A percentile compares a stretch with the other conserved stretches of the same genome.
phyloP scores from a whole-genome alignment of 1,139 yeast species.

The Suhomyces bokatorum region DNA sequence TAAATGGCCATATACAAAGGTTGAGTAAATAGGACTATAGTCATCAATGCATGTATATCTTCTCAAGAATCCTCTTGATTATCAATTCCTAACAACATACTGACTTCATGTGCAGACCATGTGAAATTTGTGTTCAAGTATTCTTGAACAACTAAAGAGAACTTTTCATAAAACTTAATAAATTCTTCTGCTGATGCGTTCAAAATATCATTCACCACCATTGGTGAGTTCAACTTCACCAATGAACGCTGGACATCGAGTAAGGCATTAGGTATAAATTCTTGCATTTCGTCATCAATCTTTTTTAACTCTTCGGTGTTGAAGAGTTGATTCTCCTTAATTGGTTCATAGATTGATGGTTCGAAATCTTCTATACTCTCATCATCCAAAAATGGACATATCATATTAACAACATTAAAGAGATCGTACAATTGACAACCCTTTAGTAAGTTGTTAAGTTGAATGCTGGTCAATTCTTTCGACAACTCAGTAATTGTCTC shows the following conservation, averaged over 20 bases:
- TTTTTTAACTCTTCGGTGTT: conserved; percentile 38
- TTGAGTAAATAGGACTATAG: neutral
- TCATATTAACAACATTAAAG: conserved; percentile 66
- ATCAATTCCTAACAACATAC: conserved; percentile 46
- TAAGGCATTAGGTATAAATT: conserved; percentile 58
- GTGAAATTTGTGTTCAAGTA: conserved; percentile 44
- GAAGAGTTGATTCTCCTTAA: conserved; percentile 64
- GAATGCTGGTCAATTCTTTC: conserved; percentile 39
- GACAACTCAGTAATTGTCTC: conserved; percentile 35
- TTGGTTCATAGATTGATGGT: conserved; percentile 59
- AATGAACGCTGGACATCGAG: conserved; percentile 61
- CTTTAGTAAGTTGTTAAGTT: conserved; percentile 44
- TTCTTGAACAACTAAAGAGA: conserved; percentile 39
- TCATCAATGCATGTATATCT: neutral
- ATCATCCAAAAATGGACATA: conserved; percentile 58
- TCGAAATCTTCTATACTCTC: conserved; percentile 43
- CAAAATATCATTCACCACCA: conserved; percentile 55
- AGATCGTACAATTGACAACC: conserved; percentile 56
- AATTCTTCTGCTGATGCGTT: conserved; percentile 50
- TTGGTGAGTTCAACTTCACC: conserved; percentile 62
- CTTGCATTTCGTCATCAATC: conserved; percentile 47
- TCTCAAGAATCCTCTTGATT: neutral
- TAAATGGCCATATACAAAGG: neutral
- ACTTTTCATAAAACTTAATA: conserved; percentile 53
- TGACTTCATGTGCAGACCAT: conserved; percentile 61